A percentile compares a stretch with the other conserved stretches of the same genome.
Conservation (phyloP, 371 early-diverging fungal genomes). For the Mucor circinelloides region DNA sequence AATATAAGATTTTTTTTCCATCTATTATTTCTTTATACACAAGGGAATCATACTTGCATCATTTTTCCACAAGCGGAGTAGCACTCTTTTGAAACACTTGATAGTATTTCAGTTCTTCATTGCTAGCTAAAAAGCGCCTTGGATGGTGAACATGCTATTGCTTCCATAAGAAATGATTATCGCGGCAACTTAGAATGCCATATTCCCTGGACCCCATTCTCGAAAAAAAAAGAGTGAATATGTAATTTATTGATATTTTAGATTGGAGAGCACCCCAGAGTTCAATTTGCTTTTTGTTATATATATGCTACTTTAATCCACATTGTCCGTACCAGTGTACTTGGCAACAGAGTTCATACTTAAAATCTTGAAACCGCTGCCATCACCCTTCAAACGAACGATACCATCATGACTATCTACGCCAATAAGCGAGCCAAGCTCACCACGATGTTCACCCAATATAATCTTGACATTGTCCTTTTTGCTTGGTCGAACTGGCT, state of each 20-base stretch:
- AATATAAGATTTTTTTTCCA: background rate
- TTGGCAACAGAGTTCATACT: conserved; percentile 66
- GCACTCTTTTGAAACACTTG: background rate
- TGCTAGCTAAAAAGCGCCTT: background rate
- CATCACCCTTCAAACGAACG: conserved; percentile 66
- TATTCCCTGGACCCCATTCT: too few relatives aligned
- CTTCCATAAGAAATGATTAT: too few relatives aligned
- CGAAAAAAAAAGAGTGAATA: background rate
- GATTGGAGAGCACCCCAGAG: background rate
- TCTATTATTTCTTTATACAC: background rate
- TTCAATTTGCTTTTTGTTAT: background rate
- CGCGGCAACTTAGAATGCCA: too few relatives aligned
- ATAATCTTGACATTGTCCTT: conserved; percentile 80
- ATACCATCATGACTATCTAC: conserved; percentile 84
- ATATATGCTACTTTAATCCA: conserved; percentile 13
- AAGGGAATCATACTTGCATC: background rate
- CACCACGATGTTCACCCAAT: conserved; percentile 70
- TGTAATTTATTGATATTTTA: background rate
- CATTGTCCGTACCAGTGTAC: conserved; percentile 42
- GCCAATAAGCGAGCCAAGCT: conserved; percentile 77
- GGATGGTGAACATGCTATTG: too few relatives aligned
- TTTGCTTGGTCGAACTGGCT: conserved; percentile 76
- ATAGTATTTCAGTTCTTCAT: background rate
- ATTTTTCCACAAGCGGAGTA: background rate
- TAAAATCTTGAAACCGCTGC: conserved; percentile 65